phyloP scores from a whole-genome alignment of 2,329 filamentous ascomycete species.

The Macroventuria anomochaeta region DNA sequence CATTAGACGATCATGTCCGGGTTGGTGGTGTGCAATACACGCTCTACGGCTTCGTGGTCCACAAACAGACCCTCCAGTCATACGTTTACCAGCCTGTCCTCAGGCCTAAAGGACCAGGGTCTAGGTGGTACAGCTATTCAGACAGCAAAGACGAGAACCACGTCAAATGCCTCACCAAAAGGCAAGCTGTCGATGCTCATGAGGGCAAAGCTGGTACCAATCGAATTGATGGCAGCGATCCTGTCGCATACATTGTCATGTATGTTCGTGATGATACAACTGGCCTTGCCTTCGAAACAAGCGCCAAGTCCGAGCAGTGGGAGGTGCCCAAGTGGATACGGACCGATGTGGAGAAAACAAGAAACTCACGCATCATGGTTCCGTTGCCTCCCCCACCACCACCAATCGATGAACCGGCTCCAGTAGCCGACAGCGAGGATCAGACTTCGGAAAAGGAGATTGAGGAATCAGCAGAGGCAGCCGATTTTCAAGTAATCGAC shows the following conservation, averaged over 20 bases:
- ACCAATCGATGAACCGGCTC: conserved; percentile 6
- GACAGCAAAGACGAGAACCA: conserved; percentile 61
- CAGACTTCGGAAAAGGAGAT: neutral
- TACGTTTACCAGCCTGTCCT: conserved; percentile 66
- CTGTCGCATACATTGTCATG: conserved; percentile 62
- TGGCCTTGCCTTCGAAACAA: conserved; percentile 45
- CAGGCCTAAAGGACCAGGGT: conserved; percentile 62
- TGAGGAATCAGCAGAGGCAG: conserved; percentile 12
- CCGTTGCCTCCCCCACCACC: conserved; percentile 23
- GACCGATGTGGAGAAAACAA: conserved; percentile 37
- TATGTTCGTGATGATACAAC: conserved; percentile 62
- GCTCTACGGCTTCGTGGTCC: conserved; percentile 66
- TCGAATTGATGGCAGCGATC: conserved; percentile 52
- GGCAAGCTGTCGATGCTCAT: conserved; percentile 60
- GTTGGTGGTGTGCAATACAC: conserved; percentile 59
- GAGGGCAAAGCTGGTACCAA: conserved; percentile 54
- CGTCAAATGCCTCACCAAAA: conserved; percentile 63
- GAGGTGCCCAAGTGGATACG: conserved; percentile 52
- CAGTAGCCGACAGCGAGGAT: conserved; percentile 11
- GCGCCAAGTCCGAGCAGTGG: conserved; percentile 57
- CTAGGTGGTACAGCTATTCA: conserved; percentile 66
- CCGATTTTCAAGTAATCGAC: conserved; percentile 43
- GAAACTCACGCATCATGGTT: conserved; percentile 19
- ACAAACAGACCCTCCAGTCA: conserved; percentile 64
- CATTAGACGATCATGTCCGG: conserved; percentile 61